These are phyloP conservation scores for Oemleria cerasiformis DNA, from an alignment of 306 rosid species.

Conservation along the genomic window DNA sequence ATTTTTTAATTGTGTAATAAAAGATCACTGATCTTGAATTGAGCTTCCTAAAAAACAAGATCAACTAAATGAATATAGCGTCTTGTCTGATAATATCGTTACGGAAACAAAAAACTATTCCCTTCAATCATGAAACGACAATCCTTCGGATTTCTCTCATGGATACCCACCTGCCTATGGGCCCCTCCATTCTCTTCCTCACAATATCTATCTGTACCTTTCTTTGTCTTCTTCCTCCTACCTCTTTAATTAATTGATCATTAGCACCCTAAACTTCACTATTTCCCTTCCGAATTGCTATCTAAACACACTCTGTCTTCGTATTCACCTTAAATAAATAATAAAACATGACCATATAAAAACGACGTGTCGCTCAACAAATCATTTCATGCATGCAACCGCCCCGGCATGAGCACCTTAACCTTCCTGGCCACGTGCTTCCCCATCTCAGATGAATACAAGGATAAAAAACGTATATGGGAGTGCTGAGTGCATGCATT, in stretches of 20 bases:
- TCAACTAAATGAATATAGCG: too few species aligned
- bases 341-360: not conserved
- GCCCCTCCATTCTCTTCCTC: constrained; percentile 28
- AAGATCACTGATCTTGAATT: too few species aligned
- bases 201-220: constrained; percentile 39
- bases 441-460: not conserved
- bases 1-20: too few species aligned
- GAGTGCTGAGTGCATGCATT: too few species aligned
- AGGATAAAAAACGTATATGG: not conserved
- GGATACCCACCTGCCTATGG: constrained; percentile 37
- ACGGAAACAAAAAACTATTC: not conserved
- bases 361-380: not conserved
- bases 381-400: not conserved
- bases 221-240: constrained; percentile 29
- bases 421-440: not conserved
- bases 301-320: not conserved
- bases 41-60: too few species aligned
- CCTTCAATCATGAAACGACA: constrained; percentile 44
- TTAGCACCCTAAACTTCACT: not conserved
- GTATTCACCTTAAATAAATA: not conserved
- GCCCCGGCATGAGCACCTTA: not conserved
- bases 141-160: constrained; percentile 51
- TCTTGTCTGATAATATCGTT: too few species aligned
- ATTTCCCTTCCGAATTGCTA: not conserved
- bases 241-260: too few species aligned